A percentile compares a stretch with the other conserved stretches of the same genome.
phyloP scores from a whole-genome alignment of 2,329 filamentous ascomycete species.

The Cercospora nicotianae region DNA sequence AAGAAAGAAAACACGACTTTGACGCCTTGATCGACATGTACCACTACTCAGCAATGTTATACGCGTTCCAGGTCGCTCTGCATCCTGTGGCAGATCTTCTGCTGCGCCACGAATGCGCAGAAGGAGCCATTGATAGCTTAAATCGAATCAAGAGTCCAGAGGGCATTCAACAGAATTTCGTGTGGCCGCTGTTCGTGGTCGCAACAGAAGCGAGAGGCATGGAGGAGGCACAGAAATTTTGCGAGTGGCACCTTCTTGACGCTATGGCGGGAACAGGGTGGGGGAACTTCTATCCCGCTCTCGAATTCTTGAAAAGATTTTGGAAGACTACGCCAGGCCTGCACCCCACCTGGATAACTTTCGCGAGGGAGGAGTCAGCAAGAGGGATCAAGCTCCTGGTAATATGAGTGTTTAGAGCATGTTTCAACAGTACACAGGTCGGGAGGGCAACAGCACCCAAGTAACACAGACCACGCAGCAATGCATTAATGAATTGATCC shows the following conservation, averaged over 20 bases:
- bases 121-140: slow-evolving; percentile 7
- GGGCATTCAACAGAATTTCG: slow-evolving; percentile 6
- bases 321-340: slow-evolving; percentile 6
- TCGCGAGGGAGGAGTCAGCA: slow-evolving; percentile 5
- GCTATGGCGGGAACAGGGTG: slow-evolving; percentile 6
- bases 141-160: slow-evolving; percentile 1
- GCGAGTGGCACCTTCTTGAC: slow-evolving; percentile 3
- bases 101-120: slow-evolving; percentile 3
- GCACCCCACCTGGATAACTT: slow-evolving; percentile 2
- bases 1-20: slow-evolving; percentile 10
- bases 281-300: slow-evolving; percentile 2
- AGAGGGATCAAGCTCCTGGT: slow-evolving; percentile 5
- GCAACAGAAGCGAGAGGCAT: slow-evolving; percentile 5
- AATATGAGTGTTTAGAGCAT: neutral
- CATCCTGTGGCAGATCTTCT: neutral
- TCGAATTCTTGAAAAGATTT: slow-evolving; percentile 15
- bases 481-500: slow-evolving; percentile 1
- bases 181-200: slow-evolving; percentile 16
- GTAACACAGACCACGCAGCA: neutral
- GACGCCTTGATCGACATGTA: slow-evolving; percentile 9
- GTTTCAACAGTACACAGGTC: slow-evolving; percentile 1
- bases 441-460: slow-evolving; percentile 1
- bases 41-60: slow-evolving; percentile 7
- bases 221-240: slow-evolving; percentile 7
- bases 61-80: slow-evolving; percentile 11